Evolutionary conservation across 2,329 filamentous ascomycete species (phyloP).

Genomic region (Leptographium lundbergii): DNA sequence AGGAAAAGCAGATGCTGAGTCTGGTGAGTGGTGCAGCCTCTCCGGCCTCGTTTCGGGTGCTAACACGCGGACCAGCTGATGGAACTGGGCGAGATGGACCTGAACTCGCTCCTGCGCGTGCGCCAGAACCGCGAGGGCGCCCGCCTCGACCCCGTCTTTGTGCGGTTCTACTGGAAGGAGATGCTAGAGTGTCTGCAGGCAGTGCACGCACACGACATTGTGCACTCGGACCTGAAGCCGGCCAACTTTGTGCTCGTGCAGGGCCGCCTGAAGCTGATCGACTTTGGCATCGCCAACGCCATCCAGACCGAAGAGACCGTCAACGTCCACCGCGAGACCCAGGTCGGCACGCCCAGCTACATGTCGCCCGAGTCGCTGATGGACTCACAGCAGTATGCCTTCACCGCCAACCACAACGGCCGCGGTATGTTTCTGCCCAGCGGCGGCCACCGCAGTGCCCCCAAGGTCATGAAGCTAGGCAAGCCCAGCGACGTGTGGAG

Average conservation of each 20-base stretch:
- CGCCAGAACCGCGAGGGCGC: conserved; percentile 60
- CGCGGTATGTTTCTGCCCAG: conserved; percentile 20
- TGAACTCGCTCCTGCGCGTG: conserved; percentile 71
- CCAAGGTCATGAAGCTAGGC: conserved; percentile 86
- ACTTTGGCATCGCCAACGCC: conserved; percentile 96
- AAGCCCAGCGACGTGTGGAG: conserved; percentile 96
- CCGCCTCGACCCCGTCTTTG: conserved; percentile 76
- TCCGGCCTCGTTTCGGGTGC: background rate
- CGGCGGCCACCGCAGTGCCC: conserved; percentile 27
- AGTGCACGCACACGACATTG: conserved; percentile 81
- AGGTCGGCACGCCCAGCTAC: conserved; percentile 94
- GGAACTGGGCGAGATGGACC: conserved; percentile 92
- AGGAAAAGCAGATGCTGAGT: conserved; percentile 77
- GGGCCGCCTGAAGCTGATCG: conserved; percentile 86
- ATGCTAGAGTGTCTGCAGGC: conserved; percentile 93
- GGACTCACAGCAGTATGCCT: conserved; percentile 54
- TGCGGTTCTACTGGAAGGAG: conserved; percentile 98
- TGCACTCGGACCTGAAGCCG: conserved; percentile 93
- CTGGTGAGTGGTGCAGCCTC: conserved; percentile 45
- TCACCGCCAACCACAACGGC: conserved; percentile 24
- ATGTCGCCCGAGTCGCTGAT: conserved; percentile 94
- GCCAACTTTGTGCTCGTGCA: conserved; percentile 92
- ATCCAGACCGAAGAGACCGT: conserved; percentile 93
- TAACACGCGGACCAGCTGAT: conserved; percentile 51
- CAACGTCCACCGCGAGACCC: conserved; percentile 91